Evolutionary conservation across 768 basidiomycete genomes (phyloP), one percentile per base, ranked within the genome.

Genomic region (Boletus fagicola): DNA sequence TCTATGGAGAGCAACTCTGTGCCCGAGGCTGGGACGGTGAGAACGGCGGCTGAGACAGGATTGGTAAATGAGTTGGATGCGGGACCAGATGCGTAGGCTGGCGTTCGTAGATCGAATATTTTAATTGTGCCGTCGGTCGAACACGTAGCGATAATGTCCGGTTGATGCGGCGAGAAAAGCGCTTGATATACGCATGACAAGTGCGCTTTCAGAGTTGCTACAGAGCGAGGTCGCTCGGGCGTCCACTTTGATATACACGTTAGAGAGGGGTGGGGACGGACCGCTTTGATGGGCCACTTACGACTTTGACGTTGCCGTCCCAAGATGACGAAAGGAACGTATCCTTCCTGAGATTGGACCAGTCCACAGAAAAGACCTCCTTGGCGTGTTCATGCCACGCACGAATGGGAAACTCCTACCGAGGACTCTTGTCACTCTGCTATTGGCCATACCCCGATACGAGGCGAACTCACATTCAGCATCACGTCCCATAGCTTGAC

Each of bases 381-480:
- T 87, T 84, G 13, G 87, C 84, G 72, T 98, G 96, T 72, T 98
- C 96, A 65, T 92, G 89, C 95, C 96, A 98, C 49, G 83, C 84
- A 59, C 86, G 85, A 62, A 98, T 88, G 1, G 96, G 95, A 53
- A 88, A 82, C 64, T 93, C 89, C 94, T 98, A 74, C 8, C 30
- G 60, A 44, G 3, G 43, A 48, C 60, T 68, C 71, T 75, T 51
- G 62, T 72, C 61, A 68, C 60, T 69, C 70, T 69, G 66, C 64
- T 58, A 64, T 63, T 49, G 60, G 52, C 53, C 51, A 51, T 48
- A 53, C 20, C 20, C 31, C 5, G 22, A 28, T 9, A 30, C 33
- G 20, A 40, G 9, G 36, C 18, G 47, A 13, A 63, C 77, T 66
- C 74, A 95, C 94, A 65, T 93, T 87, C 49, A 97, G 77, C 77